Conservation (phyloP, 2,329 filamentous ascomycete genomes). For the Paraconiothyrium brasiliense region DNA sequence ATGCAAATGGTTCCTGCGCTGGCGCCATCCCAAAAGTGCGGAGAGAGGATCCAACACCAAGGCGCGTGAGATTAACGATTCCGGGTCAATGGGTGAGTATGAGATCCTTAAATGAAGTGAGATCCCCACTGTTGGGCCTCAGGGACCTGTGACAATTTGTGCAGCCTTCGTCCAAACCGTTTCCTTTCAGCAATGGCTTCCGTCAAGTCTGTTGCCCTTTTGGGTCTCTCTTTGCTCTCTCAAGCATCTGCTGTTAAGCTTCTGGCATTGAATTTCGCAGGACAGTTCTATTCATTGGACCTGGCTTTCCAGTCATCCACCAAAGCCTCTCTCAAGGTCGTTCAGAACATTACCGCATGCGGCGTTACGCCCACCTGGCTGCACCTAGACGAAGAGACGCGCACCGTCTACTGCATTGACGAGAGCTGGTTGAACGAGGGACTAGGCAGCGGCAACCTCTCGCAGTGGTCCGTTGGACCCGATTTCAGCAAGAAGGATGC, state of each 20-base stretch:
- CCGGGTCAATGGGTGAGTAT: conserved; percentile 7
- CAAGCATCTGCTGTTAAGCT: conserved; percentile 15
- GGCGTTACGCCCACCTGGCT: conserved; percentile 16
- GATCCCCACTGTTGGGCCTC: neutral
- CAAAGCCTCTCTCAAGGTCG: conserved; percentile 3
- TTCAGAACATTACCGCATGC: conserved; percentile 10
- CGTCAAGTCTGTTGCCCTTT: conserved; percentile 12
- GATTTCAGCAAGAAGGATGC: conserved; percentile 23
- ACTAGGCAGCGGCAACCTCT: conserved; percentile 4
- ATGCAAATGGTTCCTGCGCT: conserved; percentile 11
- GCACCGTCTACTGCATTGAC: conserved; percentile 18
- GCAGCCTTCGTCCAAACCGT: conserved; percentile 5
- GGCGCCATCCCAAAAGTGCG: conserved; percentile 9
- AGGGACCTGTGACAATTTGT: conserved; percentile 7
- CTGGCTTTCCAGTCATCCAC: conserved; percentile 7
- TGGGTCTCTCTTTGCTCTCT: conserved; percentile 18
- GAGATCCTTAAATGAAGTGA: conserved; percentile 8
- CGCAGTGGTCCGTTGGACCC: conserved; percentile 10
- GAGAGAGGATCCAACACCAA: conserved; percentile 11
- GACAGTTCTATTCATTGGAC: conserved; percentile 13
- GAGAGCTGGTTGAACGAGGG: conserved; percentile 13
- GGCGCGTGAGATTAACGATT: neutral
- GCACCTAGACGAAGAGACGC: conserved; percentile 12
- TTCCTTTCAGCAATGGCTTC: conserved; percentile 17
- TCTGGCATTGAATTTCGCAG: conserved; percentile 6